Percentiles rank a stretch among this genome's conserved stretches.
These are phyloP conservation scores for Amphichorda felina DNA, from an alignment of 2,329 filamentous ascomycete genomes.

Conservation along the genomic window DNA sequence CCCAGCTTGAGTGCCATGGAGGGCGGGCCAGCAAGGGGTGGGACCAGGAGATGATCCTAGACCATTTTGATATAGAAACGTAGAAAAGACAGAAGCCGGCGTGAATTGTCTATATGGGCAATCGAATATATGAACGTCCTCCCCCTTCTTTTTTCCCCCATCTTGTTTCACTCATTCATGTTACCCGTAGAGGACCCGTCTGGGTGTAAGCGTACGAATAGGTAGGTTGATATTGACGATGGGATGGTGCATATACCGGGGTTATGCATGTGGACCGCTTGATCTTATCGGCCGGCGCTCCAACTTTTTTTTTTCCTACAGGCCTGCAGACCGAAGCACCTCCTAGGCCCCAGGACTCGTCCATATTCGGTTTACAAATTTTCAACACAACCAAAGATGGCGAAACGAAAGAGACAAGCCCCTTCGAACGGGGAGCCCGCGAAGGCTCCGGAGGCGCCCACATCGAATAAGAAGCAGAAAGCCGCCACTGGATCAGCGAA, in stretches of 20 bases:
- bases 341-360: too few relatives aligned
- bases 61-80: neutral
- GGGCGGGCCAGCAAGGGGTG: constrained; percentile 20
- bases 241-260: constrained; percentile 7
- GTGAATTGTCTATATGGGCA: too few relatives aligned
- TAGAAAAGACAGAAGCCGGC: neutral
- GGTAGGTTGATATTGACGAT: too few relatives aligned
- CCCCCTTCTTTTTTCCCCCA: too few relatives aligned
- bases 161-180: too few relatives aligned
- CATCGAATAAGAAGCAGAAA: constrained; percentile 20
- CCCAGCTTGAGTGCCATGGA: constrained; percentile 78
- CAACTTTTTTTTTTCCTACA: constrained; percentile 4
- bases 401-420: constrained; percentile 36
- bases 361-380: constrained; percentile 5
- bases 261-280: constrained; percentile 12
- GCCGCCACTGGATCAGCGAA: constrained; percentile 6
- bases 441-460: constrained; percentile 9
- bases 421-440: constrained; percentile 12
- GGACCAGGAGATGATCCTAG: neutral
- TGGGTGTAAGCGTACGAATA: too few relatives aligned
- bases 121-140: too few relatives aligned
- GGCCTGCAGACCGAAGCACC: neutral
- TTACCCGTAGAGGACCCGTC: too few relatives aligned
- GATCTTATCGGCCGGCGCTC: constrained; percentile 18
- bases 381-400: constrained; percentile 20